Evolutionary conservation across 192 early-diverging fungal genomes (phyloP).

Genomic region (Linnemannia elongata): DNA sequence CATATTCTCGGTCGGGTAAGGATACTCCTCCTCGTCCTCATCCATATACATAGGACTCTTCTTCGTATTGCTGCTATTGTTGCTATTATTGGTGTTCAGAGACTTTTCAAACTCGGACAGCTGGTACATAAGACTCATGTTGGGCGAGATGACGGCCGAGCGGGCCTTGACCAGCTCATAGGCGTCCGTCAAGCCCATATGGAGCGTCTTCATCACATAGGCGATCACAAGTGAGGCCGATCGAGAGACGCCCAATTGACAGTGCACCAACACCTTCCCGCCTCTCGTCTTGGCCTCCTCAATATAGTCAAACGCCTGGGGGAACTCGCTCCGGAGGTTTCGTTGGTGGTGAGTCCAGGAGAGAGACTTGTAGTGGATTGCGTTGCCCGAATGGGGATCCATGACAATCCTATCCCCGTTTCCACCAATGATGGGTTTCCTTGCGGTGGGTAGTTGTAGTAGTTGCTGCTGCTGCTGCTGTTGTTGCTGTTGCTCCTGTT

Average conservation of each 20-base stretch:
- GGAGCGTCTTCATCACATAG: conserved; percentile 85
- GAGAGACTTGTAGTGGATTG: conserved; percentile 72
- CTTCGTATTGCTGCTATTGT: background rate
- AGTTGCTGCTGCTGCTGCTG: conserved; percentile 10
- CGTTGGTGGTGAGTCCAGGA: conserved; percentile 84
- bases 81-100: conserved; percentile 2
- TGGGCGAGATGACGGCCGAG: conserved; percentile 85
- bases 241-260: conserved; percentile 91
- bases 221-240: conserved; percentile 90
- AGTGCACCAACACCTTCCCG: conserved; percentile 83
- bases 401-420: background rate
- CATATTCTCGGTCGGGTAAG: conserved; percentile 37
- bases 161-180: conserved; percentile 82
- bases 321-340: conserved; percentile 73
- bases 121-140: conserved; percentile 85
- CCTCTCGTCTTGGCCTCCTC: conserved; percentile 66
- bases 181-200: conserved; percentile 69
- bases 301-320: conserved; percentile 75
- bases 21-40: conserved; percentile 39
- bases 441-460: background rate
- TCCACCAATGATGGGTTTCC: background rate
- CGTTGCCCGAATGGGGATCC: background rate
- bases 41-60: conserved; percentile 6
- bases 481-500: conserved; percentile 16
- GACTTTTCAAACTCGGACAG: conserved; percentile 78